Percentiles rank a stretch among this genome's conserved stretches.
These are phyloP conservation scores for Candida pseudofarinosa DNA, from an alignment of 805 yeast species.

Conservation along the genomic window DNA sequence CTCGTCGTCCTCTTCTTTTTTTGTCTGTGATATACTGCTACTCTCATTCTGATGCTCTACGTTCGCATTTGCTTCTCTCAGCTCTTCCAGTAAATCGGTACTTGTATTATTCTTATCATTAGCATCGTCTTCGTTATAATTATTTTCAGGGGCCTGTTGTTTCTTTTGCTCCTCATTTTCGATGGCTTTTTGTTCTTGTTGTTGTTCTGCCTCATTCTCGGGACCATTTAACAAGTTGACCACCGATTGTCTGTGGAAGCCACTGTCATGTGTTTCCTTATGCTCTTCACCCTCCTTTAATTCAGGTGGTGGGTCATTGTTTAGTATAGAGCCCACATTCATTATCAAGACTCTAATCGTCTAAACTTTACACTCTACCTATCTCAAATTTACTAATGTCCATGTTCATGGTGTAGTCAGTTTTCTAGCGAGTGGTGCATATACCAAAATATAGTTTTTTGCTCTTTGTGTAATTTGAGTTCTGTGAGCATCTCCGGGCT, in stretches of 20 bases:
- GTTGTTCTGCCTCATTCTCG: conserved; percentile 3
- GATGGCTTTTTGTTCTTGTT: conserved; percentile 1
- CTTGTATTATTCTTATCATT: background rate
- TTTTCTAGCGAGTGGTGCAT: no score
- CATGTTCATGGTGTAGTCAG: no score
- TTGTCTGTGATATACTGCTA: conserved; percentile 15
- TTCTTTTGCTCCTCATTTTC: conserved; percentile 11
- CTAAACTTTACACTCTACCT: no score
- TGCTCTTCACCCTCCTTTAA: conserved; percentile 3
- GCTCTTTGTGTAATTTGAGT: no score
- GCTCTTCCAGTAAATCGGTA: background rate
- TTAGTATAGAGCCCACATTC: conserved; percentile 38
- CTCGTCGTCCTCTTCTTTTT: conserved; percentile 20
- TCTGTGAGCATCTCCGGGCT: no score
- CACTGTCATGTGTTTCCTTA: background rate
- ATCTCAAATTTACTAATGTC: no score
- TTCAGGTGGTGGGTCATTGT: conserved; percentile 29
- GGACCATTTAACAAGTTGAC: conserved; percentile 25
- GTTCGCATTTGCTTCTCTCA: background rate
- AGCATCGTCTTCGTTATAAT: background rate
- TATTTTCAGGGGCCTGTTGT: conserved; percentile 1
- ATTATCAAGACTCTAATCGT: no score
- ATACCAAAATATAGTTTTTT: no score
- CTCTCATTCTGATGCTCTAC: background rate
- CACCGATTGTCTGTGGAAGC: conserved; percentile 25